These are phyloP conservation scores for Kondoa subrosea DNA, from an alignment of 768 basidiomycete genomes.

Conservation along the genomic window DNA sequence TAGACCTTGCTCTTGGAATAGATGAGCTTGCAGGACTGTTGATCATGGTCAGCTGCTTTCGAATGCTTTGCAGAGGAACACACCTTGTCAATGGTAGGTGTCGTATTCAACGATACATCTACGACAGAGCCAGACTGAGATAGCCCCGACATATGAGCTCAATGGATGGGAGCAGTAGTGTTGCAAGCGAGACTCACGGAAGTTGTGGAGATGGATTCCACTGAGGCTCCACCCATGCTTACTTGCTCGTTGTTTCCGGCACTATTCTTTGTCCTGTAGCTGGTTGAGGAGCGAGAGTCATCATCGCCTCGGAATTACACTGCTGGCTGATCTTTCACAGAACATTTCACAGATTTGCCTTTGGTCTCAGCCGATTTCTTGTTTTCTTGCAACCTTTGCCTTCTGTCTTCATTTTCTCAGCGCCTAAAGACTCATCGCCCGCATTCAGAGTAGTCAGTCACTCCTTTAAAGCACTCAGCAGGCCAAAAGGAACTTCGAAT, in stretches of 20 bases:
- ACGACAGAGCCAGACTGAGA: not conserved
- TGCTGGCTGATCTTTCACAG: not conserved
- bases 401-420: too few species aligned
- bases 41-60: not conserved
- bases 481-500: too few species aligned
- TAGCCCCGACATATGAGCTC: not conserved
- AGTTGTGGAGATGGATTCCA: not conserved
- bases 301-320: too few species aligned
- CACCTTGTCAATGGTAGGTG: not conserved
- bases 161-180: not conserved
- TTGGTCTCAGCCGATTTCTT: too few species aligned
- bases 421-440: too few species aligned
- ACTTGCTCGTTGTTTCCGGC: not conserved
- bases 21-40: not conserved
- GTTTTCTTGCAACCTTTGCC: too few species aligned
- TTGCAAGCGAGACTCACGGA: not conserved
- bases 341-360: too few species aligned
- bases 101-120: not conserved
- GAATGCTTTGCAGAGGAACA: not conserved
- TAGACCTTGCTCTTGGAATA: constrained; percentile 91
- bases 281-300: too few species aligned
- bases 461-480: too few species aligned
- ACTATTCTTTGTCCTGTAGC: not conserved
- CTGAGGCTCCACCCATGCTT: not conserved
- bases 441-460: too few species aligned